These are phyloP conservation scores for Alternaria brassicicola DNA, from an alignment of 2,329 filamentous ascomycete genomes.

Conservation along the genomic window DNA sequence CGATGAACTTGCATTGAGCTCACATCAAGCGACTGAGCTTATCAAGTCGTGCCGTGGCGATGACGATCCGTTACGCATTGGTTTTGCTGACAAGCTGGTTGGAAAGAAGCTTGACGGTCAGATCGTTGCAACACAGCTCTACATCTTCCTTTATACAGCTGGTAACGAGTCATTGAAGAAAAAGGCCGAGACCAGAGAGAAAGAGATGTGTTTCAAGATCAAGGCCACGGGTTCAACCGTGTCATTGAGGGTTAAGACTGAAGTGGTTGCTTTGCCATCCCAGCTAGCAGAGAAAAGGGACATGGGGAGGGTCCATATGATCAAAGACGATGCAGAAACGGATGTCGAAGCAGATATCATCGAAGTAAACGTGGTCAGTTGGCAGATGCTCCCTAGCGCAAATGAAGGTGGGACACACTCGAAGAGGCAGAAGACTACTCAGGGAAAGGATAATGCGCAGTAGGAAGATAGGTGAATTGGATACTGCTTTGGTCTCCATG, in stretches of 20 bases:
- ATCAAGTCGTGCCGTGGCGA: slow-evolving; percentile 5
- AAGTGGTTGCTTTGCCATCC: not conserved
- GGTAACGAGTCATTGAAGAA: not conserved
- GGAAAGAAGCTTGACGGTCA: not conserved
- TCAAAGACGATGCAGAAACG: not conserved
- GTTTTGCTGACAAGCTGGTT: not conserved
- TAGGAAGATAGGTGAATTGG: not conserved
- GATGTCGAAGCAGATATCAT: not conserved
- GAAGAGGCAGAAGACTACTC: not conserved
- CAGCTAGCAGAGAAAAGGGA: not conserved
- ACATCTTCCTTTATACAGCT: not conserved
- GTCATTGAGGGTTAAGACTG: not conserved
- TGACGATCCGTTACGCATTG: not conserved
- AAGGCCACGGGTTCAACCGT: not conserved
- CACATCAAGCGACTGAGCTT: not conserved
- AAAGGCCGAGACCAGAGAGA: not conserved
- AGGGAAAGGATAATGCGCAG: not conserved
- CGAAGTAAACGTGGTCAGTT: not conserved
- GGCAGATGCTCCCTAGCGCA: not conserved
- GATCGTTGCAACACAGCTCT: not conserved
- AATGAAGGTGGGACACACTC: not conserved
- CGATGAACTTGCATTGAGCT: not conserved
- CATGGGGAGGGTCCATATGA: not conserved
- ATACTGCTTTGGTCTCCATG: not conserved
- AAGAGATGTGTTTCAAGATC: not conserved